Evolutionary conservation across 2,329 filamentous ascomycete species (phyloP), one percentile per base, ranked within the genome.

Genomic region (Cyphellophora attinorum): DNA sequence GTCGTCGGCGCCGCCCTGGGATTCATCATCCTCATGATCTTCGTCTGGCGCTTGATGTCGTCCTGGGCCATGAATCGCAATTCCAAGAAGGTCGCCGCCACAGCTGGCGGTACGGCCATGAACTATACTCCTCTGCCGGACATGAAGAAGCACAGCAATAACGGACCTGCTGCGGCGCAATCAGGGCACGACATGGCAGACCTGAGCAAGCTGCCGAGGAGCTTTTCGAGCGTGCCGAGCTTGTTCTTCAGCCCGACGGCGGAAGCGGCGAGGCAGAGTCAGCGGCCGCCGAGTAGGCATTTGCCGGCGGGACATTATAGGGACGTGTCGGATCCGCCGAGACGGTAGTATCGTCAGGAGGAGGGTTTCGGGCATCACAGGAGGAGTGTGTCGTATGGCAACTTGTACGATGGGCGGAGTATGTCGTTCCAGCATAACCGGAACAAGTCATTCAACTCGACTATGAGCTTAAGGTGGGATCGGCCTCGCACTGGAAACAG

Each of bases 171-270:
- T 37, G 49, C 48, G 11, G 48, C 52, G 27, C 49, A 50, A 15
- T 51, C 54, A 29, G 55, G 55, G 37, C 42, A 48, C 43, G 34
- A 46, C 48, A 48, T 53, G 53, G 44, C 56, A 47, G 41, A 47
- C 39, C 34, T 46, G 39, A 44, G 40, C 23, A 45, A 48, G 36
- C 27, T 48, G 12, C 45, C 45, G 5, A 40, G 33, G 19, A 41
- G 38, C 5, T 49, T 48, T 23, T 44, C 43, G 11, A 45, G 38
- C 30, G 45, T 46, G n/a, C 45, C 47, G 23, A 84, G 81, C 42
- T 69, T 96, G 11, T 98, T 98, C 72, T 98, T 94, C 67, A 94
- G 86, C 5, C 91, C 91, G 1, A 96, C 91, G 0, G 88, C 88
- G 2, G 45, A 48, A 35, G 45, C 45, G 4, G 45, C 45, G 11